phyloP scores from a whole-genome alignment of 371 early-diverging fungal species.

The Apophysomyces elegans region DNA sequence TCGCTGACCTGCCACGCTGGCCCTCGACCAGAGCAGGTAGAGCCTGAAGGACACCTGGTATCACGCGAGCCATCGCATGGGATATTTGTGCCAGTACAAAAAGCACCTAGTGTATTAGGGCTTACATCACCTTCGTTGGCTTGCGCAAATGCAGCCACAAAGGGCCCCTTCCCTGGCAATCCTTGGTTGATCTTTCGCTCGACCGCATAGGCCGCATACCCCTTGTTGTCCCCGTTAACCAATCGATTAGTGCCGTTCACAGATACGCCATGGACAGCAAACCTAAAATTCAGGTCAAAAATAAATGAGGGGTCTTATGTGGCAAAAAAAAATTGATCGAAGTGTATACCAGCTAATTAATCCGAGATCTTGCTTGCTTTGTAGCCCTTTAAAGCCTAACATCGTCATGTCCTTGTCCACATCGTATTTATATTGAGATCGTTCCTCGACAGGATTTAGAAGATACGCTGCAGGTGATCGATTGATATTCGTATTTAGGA shows the following conservation, averaged over 20 bases:
- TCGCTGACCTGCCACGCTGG: conserved; percentile 47
- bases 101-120: conserved; percentile 65
- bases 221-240: conserved; percentile 74
- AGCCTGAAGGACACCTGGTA: conserved; percentile 39
- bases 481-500: conserved; percentile 61
- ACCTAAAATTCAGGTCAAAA: conserved; percentile 42
- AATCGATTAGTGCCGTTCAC: conserved; percentile 60
- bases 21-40: conserved; percentile 48
- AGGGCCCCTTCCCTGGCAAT: conserved; percentile 29
- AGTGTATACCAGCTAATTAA: conserved; percentile 40
- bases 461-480: conserved; percentile 63
- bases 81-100: conserved; percentile 61
- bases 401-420: conserved; percentile 61
- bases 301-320: neutral
- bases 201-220: conserved; percentile 61
- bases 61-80: conserved; percentile 63
- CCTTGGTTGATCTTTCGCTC: conserved; percentile 44
- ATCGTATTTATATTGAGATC: conserved; percentile 55
- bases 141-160: conserved; percentile 71
- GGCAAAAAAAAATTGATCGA: neutral
- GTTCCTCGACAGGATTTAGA: conserved; percentile 59
- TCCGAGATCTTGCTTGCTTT: conserved; percentile 35
- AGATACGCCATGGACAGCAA: conserved; percentile 70
- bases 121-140: conserved; percentile 70
- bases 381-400: conserved; percentile 38